Evolutionary conservation across 768 basidiomycete species (phyloP).

Genomic region (Artomyces pyxidatus): DNA sequence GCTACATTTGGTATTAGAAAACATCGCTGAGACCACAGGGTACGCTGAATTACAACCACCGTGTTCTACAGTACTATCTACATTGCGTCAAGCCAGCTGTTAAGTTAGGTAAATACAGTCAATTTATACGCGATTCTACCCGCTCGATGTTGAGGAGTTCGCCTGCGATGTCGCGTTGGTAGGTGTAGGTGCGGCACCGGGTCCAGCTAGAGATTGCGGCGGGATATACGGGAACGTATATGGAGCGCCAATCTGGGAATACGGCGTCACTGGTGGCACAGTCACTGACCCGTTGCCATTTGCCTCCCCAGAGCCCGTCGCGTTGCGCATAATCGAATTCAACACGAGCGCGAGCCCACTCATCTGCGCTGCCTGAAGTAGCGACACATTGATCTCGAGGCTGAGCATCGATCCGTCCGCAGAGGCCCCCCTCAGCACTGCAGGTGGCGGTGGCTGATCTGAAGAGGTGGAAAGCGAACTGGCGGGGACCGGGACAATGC

Average conservation of each 20-base stretch:
- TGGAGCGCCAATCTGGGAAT: conserved; percentile 15
- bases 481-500: conserved; percentile 63
- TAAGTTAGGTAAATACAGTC: too few species aligned
- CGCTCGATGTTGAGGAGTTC: too few species aligned
- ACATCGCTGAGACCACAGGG: too few species aligned
- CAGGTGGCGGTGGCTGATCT: conserved; percentile 61
- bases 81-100: too few species aligned
- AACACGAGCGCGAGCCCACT: conserved; percentile 64
- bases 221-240: conserved; percentile 9
- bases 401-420: conserved; percentile 65
- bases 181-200: neutral
- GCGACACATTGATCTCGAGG: conserved; percentile 71
- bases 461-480: conserved; percentile 37
- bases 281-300: conserved; percentile 21
- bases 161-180: too few species aligned
- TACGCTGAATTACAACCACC: too few species aligned
- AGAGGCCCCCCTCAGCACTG: conserved; percentile 65
- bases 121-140: too few species aligned
- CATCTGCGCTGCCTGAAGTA: conserved; percentile 70
- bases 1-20: too few species aligned
- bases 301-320: neutral
- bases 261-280: conserved; percentile 9
- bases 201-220: neutral
- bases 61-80: too few species aligned
- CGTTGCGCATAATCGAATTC: conserved; percentile 53